These are phyloP conservation scores for Fraxinus pennsylvanica DNA, from an alignment of 257 asterid species.

Conservation along the genomic window DNA sequence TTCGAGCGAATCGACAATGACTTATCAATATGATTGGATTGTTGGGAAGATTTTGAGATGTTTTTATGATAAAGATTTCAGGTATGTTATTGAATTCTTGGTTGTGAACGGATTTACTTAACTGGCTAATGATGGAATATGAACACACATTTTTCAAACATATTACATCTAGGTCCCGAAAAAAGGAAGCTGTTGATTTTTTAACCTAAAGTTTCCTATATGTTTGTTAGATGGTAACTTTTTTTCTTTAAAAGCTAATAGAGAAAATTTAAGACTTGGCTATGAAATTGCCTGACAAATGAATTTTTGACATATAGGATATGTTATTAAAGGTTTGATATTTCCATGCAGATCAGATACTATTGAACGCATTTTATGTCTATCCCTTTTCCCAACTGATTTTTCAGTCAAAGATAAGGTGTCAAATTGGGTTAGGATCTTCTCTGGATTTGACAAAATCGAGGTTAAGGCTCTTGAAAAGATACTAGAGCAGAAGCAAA, in stretches of 20 bases:
- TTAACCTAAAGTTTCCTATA: neutral
- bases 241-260: neutral
- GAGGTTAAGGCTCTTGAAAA: conserved; percentile 96
- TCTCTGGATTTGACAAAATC: conserved; percentile 83
- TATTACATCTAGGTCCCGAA: neutral
- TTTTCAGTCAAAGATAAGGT: conserved; percentile 75
- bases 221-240: conserved; percentile 15
- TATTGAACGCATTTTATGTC: conserved; percentile 72
- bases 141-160: conserved; percentile 16
- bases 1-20: conserved; percentile 40
- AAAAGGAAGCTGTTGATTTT: neutral
- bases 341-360: conserved; percentile 76
- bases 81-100: conserved; percentile 48
- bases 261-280: neutral
- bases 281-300: neutral
- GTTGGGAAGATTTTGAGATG: conserved; percentile 90
- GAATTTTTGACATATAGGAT: conserved; percentile 6
- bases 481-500: conserved; percentile 93
- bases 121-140: conserved; percentile 15
- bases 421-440: conserved; percentile 65
- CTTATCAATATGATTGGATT: conserved; percentile 79
- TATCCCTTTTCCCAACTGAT: conserved; percentile 75
- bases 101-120: conserved; percentile 11
- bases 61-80: conserved; percentile 96
- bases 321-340: conserved; percentile 17